These are phyloP conservation scores for Stemphylium lycopersici DNA, from an alignment of 2,329 filamentous ascomycete genomes.

Conservation along the genomic window DNA sequence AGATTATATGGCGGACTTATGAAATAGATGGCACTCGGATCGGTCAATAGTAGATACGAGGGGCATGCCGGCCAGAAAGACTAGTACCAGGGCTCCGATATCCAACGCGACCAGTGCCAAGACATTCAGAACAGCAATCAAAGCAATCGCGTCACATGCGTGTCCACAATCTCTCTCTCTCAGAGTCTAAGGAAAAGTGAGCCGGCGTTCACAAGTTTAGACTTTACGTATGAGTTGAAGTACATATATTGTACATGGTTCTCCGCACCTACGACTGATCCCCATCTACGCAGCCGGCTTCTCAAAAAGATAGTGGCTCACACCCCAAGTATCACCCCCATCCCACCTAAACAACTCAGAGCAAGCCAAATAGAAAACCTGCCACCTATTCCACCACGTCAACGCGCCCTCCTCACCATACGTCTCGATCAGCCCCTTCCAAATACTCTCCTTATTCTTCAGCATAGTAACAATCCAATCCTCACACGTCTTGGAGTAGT, in stretches of 20 bases:
- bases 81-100: neutral
- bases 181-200: neutral
- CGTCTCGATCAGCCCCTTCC: constrained; percentile 68
- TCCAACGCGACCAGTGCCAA: constrained; percentile 5
- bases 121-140: neutral
- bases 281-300: constrained; percentile 51
- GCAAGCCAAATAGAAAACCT: constrained; percentile 75
- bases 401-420: constrained; percentile 66
- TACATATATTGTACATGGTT: neutral
- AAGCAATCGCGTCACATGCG: neutral
- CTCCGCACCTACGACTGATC: neutral
- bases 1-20: neutral
- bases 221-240: neutral
- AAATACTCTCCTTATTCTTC: constrained; percentile 64
- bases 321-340: constrained; percentile 71
- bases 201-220: neutral
- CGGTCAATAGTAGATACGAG: neutral
- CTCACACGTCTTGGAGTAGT: constrained; percentile 75
- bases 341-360: constrained; percentile 71
- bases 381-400: constrained; percentile 73
- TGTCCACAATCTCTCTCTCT: neutral
- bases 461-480: constrained; percentile 69
- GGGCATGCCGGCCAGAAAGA: neutral
- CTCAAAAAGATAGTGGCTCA: constrained; percentile 70
- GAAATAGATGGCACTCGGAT: neutral